Conservation (phyloP, 371 early-diverging fungal species). For the Polyrhizophydium stewartii region DNA sequence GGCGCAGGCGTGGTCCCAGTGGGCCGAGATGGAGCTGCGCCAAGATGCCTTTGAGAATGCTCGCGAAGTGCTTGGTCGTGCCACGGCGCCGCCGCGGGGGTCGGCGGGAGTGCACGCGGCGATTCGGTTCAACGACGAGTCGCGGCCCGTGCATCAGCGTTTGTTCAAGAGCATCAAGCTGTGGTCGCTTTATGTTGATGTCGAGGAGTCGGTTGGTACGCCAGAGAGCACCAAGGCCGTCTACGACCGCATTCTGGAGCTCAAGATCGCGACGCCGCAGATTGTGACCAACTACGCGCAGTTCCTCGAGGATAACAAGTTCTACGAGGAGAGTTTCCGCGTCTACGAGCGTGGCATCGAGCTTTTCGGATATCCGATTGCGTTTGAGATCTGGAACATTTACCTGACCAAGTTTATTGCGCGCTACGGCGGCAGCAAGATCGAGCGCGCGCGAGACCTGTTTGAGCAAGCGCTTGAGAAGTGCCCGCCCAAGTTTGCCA, state of each 20-base stretch:
- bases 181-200: conserved; percentile 93
- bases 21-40: conserved; percentile 88
- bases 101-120: conserved; percentile 35
- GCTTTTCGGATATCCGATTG: conserved; percentile 92
- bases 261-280: conserved; percentile 93
- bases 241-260: conserved; percentile 89
- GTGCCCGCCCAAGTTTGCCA: conserved; percentile 84
- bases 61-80: conserved; percentile 71
- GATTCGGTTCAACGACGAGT: conserved; percentile 56
- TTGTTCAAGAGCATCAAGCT: conserved; percentile 86
- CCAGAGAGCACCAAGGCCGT: conserved; percentile 78
- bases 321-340: conserved; percentile 92
- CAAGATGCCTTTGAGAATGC: conserved; percentile 66
- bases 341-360: conserved; percentile 96
- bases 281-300: conserved; percentile 89
- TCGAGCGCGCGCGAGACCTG: conserved; percentile 92
- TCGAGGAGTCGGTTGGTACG: conserved; percentile 89
- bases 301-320: conserved; percentile 84
- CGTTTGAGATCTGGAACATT: conserved; percentile 96
- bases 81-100: conserved; percentile 60
- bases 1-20: conserved; percentile 89
- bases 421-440: conserved; percentile 79
- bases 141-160: conserved; percentile 72
- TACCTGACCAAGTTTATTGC: conserved; percentile 84
- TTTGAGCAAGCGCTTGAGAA: conserved; percentile 92